Percentiles rank a stretch among this genome's conserved stretches.
Evolutionary conservation across 139 green algal species (phyloP).

Genomic region (Zygnema cylindricum): DNA sequence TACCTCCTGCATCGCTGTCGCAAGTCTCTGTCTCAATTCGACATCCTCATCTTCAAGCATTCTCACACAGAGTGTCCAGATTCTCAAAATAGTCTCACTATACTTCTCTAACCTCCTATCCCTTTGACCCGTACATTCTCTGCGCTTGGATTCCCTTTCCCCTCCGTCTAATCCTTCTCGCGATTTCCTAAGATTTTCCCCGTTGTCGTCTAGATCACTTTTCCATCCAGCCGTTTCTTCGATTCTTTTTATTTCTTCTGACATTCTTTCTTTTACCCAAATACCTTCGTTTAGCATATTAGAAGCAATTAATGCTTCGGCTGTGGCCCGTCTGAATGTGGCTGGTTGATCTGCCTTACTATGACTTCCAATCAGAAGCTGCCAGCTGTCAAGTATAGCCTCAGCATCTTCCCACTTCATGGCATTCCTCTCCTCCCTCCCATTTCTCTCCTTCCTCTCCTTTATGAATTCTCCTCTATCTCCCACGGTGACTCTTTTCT

Average conservation of each 20-base stretch:
- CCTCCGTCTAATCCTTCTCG: too few relatives aligned
- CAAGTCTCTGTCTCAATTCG: conserved; percentile 42
- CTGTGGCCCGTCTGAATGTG: conserved; percentile 35
- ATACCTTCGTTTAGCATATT: conserved; percentile 30
- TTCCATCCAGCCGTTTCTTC: background rate
- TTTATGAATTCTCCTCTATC: conserved; percentile 1
- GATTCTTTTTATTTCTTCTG: background rate
- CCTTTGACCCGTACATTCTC: background rate
- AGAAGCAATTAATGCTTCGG: conserved; percentile 44
- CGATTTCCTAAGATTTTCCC: background rate
- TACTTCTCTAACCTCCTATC: background rate
- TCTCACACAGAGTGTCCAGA: conserved; percentile 67
- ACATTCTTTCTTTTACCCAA: background rate
- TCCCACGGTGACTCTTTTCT: background rate
- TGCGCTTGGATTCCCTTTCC: background rate
- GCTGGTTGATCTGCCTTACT: conserved; percentile 30
- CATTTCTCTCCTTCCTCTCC: too few relatives aligned
- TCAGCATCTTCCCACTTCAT: background rate
- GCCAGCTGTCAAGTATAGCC: conserved; percentile 5
- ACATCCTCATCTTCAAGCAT: conserved; percentile 84
- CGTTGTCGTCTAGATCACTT: background rate
- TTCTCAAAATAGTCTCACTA: conserved; percentile 42
- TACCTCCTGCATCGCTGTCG: conserved; percentile 15
- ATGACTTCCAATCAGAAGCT: conserved; percentile 19
- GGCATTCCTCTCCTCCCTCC: too few relatives aligned